These are phyloP conservation scores for Calonectria hongkongensis DNA, from an alignment of 2,329 filamentous ascomycete genomes.

Conservation along the genomic window DNA sequence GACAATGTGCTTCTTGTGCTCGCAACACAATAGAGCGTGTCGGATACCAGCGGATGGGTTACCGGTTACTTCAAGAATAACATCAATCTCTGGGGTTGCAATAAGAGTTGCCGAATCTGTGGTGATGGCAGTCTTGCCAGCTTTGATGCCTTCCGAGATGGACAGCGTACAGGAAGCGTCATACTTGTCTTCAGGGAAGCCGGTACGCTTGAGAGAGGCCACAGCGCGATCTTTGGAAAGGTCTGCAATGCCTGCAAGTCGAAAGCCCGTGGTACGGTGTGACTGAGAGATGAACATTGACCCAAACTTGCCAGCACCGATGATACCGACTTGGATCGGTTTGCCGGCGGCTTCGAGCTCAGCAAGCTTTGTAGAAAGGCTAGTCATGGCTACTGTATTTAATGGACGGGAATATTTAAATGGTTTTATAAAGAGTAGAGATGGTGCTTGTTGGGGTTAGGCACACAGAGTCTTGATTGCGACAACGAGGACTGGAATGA, in stretches of 20 bases:
- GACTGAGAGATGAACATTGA: constrained; percentile 69
- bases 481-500: neutral
- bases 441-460: too few relatives aligned
- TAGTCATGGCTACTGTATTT: constrained; percentile 57
- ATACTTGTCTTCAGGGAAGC: constrained; percentile 62
- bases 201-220: constrained; percentile 63
- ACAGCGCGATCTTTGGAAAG: constrained; percentile 63
- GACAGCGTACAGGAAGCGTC: constrained; percentile 58
- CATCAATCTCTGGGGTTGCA: constrained; percentile 64
- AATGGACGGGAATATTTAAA: too few relatives aligned
- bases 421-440: too few relatives aligned
- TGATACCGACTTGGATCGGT: constrained; percentile 65
- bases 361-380: constrained; percentile 63
- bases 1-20: constrained; percentile 69
- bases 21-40: constrained; percentile 65
- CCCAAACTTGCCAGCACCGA: constrained; percentile 68
- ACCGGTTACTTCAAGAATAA: constrained; percentile 66
- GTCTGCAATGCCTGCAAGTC: constrained; percentile 66
- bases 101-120: constrained; percentile 65
- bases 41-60: constrained; percentile 65
- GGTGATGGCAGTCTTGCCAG: constrained; percentile 64
- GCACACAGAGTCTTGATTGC: neutral
- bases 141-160: constrained; percentile 62
- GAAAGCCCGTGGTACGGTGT: constrained; percentile 64
- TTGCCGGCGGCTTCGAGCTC: constrained; percentile 62